Percentiles rank a stretch among this genome's conserved stretches.
Conservation (phyloP, 768 basidiomycete species). For the Suillus weaverae region DNA sequence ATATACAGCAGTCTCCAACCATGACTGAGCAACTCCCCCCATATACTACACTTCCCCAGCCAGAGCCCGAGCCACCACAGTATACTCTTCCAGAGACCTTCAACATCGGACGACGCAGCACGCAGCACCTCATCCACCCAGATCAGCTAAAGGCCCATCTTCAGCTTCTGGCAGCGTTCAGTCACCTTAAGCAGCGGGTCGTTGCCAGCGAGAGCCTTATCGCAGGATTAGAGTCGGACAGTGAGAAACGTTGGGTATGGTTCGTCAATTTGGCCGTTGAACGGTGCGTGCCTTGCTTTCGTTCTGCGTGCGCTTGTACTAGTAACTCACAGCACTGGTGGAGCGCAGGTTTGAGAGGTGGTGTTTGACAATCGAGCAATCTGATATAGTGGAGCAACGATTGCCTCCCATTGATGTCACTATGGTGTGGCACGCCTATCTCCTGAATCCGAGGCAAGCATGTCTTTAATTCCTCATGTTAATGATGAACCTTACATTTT, state of each 20-base stretch:
- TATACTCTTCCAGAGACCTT: constrained; percentile 20
- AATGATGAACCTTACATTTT: background rate
- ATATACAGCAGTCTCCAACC: background rate
- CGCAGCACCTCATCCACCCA: constrained; percentile 19
- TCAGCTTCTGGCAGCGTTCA: constrained; percentile 27
- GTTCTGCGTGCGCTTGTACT: background rate
- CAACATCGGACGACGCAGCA: constrained; percentile 9
- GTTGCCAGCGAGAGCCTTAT: constrained; percentile 16
- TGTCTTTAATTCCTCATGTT: background rate
- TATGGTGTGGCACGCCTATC: constrained; percentile 43
- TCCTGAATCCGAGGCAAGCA: constrained; percentile 38
- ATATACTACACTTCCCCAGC: constrained; percentile 54
- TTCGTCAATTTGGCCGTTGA: constrained; percentile 41
- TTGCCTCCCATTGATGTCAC: constrained; percentile 41
- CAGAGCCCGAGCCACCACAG: constrained; percentile 6
- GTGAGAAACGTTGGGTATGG: constrained; percentile 38
- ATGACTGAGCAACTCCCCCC: constrained; percentile 68
- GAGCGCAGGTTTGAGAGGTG: constrained; percentile 36
- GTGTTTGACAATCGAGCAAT: constrained; percentile 19
- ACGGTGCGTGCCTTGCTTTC: constrained; percentile 20
- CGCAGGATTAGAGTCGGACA: constrained; percentile 22
- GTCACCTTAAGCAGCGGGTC: constrained; percentile 21
- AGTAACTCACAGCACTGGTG: background rate
- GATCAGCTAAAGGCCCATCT: constrained; percentile 34
- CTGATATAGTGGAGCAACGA: constrained; percentile 2